Percentiles rank a stretch among this genome's conserved stretches.
phyloP scores from a whole-genome alignment of 2,329 filamentous ascomycete species.

The Botrytis fragariae region DNA sequence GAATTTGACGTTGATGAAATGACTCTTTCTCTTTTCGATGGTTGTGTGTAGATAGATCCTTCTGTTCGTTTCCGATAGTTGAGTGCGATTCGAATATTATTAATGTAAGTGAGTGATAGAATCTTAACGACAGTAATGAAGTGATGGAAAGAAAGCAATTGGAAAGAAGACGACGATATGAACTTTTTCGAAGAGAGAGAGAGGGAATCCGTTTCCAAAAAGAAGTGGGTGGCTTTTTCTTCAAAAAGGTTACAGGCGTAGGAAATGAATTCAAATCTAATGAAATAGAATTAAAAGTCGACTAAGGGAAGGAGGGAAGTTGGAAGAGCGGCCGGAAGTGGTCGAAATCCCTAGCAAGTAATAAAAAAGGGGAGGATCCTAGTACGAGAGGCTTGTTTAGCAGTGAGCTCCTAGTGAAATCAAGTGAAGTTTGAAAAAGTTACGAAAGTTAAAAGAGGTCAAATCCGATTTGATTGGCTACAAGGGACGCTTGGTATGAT shows the following conservation, averaged over 20 bases:
- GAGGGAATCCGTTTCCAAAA: background rate
- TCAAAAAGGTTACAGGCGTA: background rate
- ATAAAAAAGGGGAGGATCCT: slow-evolving; percentile 5
- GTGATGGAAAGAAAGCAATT: background rate
- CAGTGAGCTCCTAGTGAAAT: background rate
- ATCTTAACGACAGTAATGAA: slow-evolving; percentile 23
- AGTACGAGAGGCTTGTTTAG: background rate
- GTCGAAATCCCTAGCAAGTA: too few species aligned
- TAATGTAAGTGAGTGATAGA: background rate
- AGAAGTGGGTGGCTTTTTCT: slow-evolving; percentile 16
- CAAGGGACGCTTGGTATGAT: background rate
- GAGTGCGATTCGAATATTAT: slow-evolving; percentile 9
- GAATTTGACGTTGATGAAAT: background rate
- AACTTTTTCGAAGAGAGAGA: slow-evolving; percentile 2
- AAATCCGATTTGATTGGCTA: background rate
- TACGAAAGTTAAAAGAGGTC: background rate
- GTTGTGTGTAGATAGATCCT: background rate
- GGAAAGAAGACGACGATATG: background rate
- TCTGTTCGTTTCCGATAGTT: background rate
- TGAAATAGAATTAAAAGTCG: background rate
- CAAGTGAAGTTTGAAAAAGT: background rate
- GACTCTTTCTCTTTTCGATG: background rate
- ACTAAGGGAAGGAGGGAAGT: background rate
- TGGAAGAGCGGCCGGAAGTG: background rate
- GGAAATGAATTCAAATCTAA: background rate